Base-by-base conservation (phyloP, 441 rosid genomes). In the Pelargonium citronellum region DNA sequence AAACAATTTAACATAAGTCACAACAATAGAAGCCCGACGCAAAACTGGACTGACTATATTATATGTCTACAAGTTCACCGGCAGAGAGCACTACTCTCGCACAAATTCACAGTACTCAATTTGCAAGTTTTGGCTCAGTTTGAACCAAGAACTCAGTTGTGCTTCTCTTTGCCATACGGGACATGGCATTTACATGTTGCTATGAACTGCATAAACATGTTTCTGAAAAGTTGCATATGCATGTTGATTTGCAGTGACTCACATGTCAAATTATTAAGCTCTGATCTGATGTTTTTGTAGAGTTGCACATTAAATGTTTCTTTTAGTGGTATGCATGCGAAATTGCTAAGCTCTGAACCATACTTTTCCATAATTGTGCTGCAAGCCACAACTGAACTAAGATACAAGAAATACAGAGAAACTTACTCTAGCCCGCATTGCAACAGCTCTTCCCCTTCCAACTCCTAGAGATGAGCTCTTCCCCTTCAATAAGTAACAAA, bases 391-490 rank as follows among this genome's bases (percentile, higher is more conserved):
- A 12, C 67, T 34, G 63, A 17, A 51, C 71, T 30, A 44, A 16
- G 7, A 19, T 46, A 53, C 9, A 49, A 6, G 3, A 34, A 66
- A n/a, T 10, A 9, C 72, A 37, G 3, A 3, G 24, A 68, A 41
- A 76, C 93, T 87, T 85, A 95, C 99, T 78, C 89, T 95, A 39
- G 97, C 98, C 53, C 97, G 87, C 98, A 95, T 89, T 8, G 98
- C 95, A 69, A 85, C 97, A 78, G 95, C 92, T 83, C 98, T 88
- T 55, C 99, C 99, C 80, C 97, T 89, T 72, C 99, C 99, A 81
- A 95, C 98, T 72, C 98, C 98, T 13, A 92, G 80, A 19, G 99
- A 85, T 53, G 98, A 84, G 81, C 96, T 89, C 87, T 95, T 95
- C 74, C 98, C 99, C 99, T 95, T 73, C 80, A 83, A 71, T 75